Evolutionary conservation across 164 flowering plant genomes (phyloP).

Genomic region (Taxillus chinensis): DNA sequence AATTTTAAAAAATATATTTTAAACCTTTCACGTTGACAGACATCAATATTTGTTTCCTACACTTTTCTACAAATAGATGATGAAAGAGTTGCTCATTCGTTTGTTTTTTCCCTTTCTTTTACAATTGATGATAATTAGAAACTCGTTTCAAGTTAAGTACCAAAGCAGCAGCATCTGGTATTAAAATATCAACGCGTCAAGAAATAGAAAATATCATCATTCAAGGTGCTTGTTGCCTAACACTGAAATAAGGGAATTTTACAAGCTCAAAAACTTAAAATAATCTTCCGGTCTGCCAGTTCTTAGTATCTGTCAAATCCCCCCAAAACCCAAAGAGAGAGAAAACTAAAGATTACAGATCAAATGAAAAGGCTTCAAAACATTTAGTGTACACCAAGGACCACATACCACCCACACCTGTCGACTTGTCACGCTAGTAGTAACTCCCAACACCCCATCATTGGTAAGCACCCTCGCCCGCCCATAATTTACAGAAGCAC

Average conservation of each 20-base stretch:
- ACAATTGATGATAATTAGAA: no score
- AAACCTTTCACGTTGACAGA: no score
- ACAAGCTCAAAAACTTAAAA: not conserved
- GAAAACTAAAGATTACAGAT: slow-evolving; percentile 12
- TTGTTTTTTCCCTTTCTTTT: no score
- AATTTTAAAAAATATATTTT: no score
- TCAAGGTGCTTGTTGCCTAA: no score
- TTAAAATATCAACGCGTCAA: no score
- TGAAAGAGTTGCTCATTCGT: no score
- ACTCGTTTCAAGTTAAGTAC: no score
- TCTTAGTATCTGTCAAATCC: slow-evolving; percentile 10
- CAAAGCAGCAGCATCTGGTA: no score
- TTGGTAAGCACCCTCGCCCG: slow-evolving; percentile 9
- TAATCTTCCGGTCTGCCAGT: not conserved
- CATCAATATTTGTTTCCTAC: no score
- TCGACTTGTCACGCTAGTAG: slow-evolving; percentile 3
- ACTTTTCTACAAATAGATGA: no score
- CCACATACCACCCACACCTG: slow-evolving; percentile 1
- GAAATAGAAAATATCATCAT: no score
- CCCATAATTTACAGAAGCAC: not conserved
- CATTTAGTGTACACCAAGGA: slow-evolving; percentile 22
- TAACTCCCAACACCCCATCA: slow-evolving; percentile 4
- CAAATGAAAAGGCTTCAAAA: slow-evolving; percentile 8
- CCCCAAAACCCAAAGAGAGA: not conserved
- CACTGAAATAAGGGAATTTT: not conserved